These are phyloP conservation scores for Trypanosoma brucei DNA, from an alignment of 208 protist genomes.

Conservation along the genomic window DNA sequence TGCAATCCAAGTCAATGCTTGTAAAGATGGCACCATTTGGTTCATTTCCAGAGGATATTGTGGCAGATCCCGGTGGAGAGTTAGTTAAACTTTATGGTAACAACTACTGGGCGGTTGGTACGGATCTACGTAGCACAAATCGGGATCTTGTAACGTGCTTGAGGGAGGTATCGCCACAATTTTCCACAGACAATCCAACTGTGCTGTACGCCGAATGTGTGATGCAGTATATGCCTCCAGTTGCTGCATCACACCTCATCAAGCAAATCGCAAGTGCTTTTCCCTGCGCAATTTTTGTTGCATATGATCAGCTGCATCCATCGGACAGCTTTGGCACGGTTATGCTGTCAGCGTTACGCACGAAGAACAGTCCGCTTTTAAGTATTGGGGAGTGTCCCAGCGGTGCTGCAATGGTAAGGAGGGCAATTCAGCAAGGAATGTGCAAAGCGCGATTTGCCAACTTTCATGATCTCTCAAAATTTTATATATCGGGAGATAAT, in stretches of 20 bases:
- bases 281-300: slow-evolving; percentile 52
- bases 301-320: slow-evolving; percentile 82
- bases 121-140: slow-evolving; percentile 59
- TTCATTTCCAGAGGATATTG: slow-evolving; percentile 42
- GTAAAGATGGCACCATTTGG: slow-evolving; percentile 50
- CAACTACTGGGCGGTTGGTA: slow-evolving; percentile 60
- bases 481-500: slow-evolving; percentile 49
- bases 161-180: slow-evolving; percentile 20
- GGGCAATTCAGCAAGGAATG: slow-evolving; percentile 58
- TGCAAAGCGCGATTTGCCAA: slow-evolving; percentile 49
- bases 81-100: slow-evolving; percentile 22
- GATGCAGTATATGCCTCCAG: slow-evolving; percentile 87
- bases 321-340: slow-evolving; percentile 79
- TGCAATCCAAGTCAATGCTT: slow-evolving; percentile 63
- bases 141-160: slow-evolving; percentile 32
- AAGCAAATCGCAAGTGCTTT: slow-evolving; percentile 44
- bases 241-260: slow-evolving; percentile 48
- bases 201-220: slow-evolving; percentile 90
- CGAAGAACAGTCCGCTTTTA: slow-evolving; percentile 72
- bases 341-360: slow-evolving; percentile 61
- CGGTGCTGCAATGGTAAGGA: slow-evolving; percentile 39
- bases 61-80: slow-evolving; percentile 14
- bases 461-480: slow-evolving; percentile 73
- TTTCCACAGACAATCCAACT: slow-evolving; percentile 44
- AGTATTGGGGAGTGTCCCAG: slow-evolving; percentile 44